phyloP scores from a whole-genome alignment of 192 early-diverging fungal species.

The Mortierella antarctica region DNA sequence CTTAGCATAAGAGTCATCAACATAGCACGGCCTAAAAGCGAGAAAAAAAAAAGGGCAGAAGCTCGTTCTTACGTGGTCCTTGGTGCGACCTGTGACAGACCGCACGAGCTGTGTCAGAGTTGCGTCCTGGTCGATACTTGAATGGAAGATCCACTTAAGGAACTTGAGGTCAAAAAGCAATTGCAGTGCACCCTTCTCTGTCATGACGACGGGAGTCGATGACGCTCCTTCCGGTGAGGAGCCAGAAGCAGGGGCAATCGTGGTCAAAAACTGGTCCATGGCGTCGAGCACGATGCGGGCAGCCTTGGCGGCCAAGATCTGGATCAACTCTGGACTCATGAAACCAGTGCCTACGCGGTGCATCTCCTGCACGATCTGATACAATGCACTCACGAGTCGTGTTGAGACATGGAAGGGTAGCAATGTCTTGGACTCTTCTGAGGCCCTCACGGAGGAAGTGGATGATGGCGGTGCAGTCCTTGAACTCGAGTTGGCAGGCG shows the following conservation, averaged over 20 bases:
- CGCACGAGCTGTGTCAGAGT: conserved; percentile 14
- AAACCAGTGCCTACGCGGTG: conserved; percentile 40
- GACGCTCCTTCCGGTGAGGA: background rate
- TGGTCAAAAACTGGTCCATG: conserved; percentile 22
- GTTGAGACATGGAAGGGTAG: conserved; percentile 42
- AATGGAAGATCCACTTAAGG: conserved; percentile 60
- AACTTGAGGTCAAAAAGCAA: conserved; percentile 73
- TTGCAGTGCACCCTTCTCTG: conserved; percentile 71
- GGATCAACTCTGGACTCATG: conserved; percentile 35
- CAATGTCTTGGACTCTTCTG: conserved; percentile 30
- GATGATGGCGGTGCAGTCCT: background rate
- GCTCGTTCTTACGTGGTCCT: conserved; percentile 36
- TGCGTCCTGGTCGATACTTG: conserved; percentile 14
- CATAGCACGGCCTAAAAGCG: background rate
- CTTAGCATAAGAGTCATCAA: background rate
- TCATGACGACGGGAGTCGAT: conserved; percentile 9
- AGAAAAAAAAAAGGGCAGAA: background rate
- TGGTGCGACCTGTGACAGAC: conserved; percentile 33
- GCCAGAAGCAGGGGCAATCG: background rate
- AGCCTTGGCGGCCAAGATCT: conserved; percentile 11
- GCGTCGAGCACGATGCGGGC: conserved; percentile 3
- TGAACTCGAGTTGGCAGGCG: background rate
- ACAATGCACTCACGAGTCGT: conserved; percentile 20
- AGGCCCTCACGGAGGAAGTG: background rate
- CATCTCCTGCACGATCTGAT: conserved; percentile 49